Evolutionary conservation across 1,284 basidiomycete species (phyloP).

Genomic region (Cutaneotrichosporon cyanovorans): DNA sequence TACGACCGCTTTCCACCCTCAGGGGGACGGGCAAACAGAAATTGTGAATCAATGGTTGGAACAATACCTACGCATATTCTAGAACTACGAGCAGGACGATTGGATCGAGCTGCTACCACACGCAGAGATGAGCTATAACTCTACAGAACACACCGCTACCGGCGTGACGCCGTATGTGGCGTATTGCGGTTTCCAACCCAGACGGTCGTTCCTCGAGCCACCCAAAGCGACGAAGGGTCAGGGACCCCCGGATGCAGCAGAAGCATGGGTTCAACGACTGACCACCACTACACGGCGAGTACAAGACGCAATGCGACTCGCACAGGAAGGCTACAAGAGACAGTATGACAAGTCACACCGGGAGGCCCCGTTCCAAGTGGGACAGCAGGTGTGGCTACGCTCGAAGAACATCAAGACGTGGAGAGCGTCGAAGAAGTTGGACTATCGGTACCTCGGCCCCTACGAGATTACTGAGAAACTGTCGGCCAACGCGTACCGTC

Average conservation of each 20-base stretch:
- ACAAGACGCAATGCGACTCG: neutral
- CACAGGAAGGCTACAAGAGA: neutral
- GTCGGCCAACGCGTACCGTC: too few species aligned
- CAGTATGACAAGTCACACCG: neutral
- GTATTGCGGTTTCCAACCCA: conserved; percentile 41
- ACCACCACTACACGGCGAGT: neutral
- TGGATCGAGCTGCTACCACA: conserved; percentile 35
- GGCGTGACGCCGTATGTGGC: conserved; percentile 47
- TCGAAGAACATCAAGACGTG: conserved; percentile 43
- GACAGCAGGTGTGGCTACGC: conserved; percentile 44
- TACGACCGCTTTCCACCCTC: conserved; percentile 25
- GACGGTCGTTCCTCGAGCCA: neutral
- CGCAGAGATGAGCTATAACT: conserved; percentile 50
- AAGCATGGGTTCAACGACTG: neutral
- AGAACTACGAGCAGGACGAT: conserved; percentile 45
- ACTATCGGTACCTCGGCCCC: conserved; percentile 44
- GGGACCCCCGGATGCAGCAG: neutral
- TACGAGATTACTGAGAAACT: conserved; percentile 20
- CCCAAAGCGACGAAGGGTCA: neutral
- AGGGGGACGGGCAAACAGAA: conserved; percentile 29
- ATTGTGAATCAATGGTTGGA: conserved; percentile 23
- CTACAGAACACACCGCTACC: conserved; percentile 41
- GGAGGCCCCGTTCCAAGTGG: conserved; percentile 8
- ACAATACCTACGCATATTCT: conserved; percentile 24
- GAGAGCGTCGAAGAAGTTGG: conserved; percentile 45